These are phyloP conservation scores for Cercospora sp. DNA, from an alignment of 2,329 filamentous ascomycete genomes.

Conservation along the genomic window DNA sequence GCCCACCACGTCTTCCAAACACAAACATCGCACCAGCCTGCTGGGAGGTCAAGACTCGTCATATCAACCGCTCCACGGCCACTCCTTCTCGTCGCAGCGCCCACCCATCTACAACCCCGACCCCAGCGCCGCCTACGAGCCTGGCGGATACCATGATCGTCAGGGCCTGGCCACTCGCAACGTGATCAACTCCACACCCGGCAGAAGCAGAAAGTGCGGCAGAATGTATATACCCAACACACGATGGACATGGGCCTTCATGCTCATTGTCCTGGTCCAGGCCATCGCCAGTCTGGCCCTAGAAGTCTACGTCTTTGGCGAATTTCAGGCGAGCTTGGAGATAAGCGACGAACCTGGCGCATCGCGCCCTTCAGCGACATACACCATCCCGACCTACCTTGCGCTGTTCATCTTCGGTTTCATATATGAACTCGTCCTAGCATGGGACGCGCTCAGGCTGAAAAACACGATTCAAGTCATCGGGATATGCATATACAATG, in stretches of 20 bases:
- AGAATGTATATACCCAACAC: constrained; percentile 78
- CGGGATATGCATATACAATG: constrained; percentile 87
- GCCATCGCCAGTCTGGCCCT: constrained; percentile 77
- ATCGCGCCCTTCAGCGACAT: constrained; percentile 17
- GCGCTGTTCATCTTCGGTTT: constrained; percentile 97
- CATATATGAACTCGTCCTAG: constrained; percentile 83
- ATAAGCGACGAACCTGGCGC: constrained; percentile 7
- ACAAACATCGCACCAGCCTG: constrained; percentile 59
- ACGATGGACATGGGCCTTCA: constrained; percentile 85
- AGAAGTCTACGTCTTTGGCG: constrained; percentile 87
- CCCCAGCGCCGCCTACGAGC: constrained; percentile 39
- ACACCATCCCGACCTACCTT: constrained; percentile 87
- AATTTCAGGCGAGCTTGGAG: constrained; percentile 67
- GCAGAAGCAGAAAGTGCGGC: constrained; percentile 38
- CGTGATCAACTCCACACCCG: constrained; percentile 28
- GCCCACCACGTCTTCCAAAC: constrained; percentile 44
- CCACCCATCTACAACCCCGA: constrained; percentile 30
- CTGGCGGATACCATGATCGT: constrained; percentile 53
- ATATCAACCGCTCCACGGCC: constrained; percentile 52
- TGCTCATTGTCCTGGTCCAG: constrained; percentile 71
- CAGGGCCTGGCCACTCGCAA: constrained; percentile 49
- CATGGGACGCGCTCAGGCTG: constrained; percentile 87
- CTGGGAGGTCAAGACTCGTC: constrained; percentile 50
- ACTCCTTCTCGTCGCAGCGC: constrained; percentile 30
- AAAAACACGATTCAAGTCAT: constrained; percentile 99